A percentile compares a stretch with the other conserved stretches of the same genome.
Conservation (phyloP, 2,329 filamentous ascomycete species). For the Pseudovirgaria hyperparasitica region DNA sequence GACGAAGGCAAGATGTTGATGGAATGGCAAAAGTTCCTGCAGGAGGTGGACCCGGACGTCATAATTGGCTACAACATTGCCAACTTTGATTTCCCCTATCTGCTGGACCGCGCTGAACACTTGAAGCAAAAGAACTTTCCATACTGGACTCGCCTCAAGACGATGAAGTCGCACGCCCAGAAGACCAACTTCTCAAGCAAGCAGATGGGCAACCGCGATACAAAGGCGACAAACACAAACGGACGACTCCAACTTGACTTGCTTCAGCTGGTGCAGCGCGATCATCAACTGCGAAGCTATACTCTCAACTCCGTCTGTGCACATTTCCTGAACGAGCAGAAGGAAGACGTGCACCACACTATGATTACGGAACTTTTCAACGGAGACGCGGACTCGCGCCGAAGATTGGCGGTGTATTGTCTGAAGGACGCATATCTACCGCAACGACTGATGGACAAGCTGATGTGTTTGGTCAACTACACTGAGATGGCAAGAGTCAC, state of each 20-base stretch:
- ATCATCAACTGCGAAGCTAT: slow-evolving; percentile 91
- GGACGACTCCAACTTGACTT: slow-evolving; percentile 87
- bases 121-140: slow-evolving; percentile 72
- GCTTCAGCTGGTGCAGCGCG: slow-evolving; percentile 86
- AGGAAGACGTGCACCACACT: slow-evolving; percentile 96
- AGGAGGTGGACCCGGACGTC: slow-evolving; percentile 86
- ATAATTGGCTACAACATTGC: slow-evolving; percentile 98
- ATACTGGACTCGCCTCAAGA: slow-evolving; percentile 72
- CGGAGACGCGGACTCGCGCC: slow-evolving; percentile 81
- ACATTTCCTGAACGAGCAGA: slow-evolving; percentile 91
- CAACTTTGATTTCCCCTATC: slow-evolving; percentile 97
- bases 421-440: slow-evolving; percentile 95
- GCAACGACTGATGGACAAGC: slow-evolving; percentile 88
- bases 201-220: slow-evolving; percentile 94
- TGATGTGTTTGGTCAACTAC: slow-evolving; percentile 97
- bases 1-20: slow-evolving; percentile 82
- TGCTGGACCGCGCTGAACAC: slow-evolving; percentile 76
- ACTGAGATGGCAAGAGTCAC: slow-evolving; percentile 99
- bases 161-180: slow-evolving; percentile 56
- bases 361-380: slow-evolving; percentile 99
- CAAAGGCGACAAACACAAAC: slow-evolving; percentile 87
- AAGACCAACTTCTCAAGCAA: slow-evolving; percentile 90
- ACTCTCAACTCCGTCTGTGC: slow-evolving; percentile 93
- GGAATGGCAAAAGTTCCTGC: slow-evolving; percentile 79
- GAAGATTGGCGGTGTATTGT: slow-evolving; percentile 88